These are phyloP conservation scores for Hemisphaericaspora xylanilytica DNA, from an alignment of 1,139 yeast genomes.

Conservation along the genomic window DNA sequence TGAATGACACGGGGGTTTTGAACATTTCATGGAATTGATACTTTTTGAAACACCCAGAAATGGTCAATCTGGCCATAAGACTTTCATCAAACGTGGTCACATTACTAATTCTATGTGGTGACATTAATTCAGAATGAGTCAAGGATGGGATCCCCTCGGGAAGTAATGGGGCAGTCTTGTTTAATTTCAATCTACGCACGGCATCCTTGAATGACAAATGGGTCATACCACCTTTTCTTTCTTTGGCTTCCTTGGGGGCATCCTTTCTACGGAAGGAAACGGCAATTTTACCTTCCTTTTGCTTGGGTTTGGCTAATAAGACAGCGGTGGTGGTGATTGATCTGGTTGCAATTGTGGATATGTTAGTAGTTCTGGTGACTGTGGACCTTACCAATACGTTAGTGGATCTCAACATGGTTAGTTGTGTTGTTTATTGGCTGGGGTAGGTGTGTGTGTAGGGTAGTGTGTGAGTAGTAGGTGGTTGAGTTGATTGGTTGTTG, in stretches of 20 bases:
- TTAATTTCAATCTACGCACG: slow-evolving; percentile 28
- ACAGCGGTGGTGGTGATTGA: slow-evolving; percentile 11
- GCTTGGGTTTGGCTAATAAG: slow-evolving; percentile 17
- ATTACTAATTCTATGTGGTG: slow-evolving; percentile 4
- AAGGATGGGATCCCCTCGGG: slow-evolving; percentile 15
- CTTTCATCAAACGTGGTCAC: slow-evolving; percentile 25
- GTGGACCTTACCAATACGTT: not conserved
- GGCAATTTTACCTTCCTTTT: slow-evolving; percentile 23
- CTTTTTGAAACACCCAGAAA: slow-evolving; percentile 58
- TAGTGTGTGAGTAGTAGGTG: too few relatives aligned
- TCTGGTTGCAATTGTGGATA: not conserved
- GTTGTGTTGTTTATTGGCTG: not conserved
- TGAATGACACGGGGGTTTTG: slow-evolving; percentile 53
- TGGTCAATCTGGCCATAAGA: slow-evolving; percentile 26
- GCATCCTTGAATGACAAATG: slow-evolving; percentile 43
- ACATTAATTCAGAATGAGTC: slow-evolving; percentile 10
- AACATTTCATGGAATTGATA: slow-evolving; percentile 66
- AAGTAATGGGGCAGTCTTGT: slow-evolving; percentile 5
- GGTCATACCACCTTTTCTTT: slow-evolving; percentile 45
- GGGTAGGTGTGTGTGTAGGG: too few relatives aligned
- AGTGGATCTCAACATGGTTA: slow-evolving; percentile 5
- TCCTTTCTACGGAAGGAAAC: slow-evolving; percentile 14
- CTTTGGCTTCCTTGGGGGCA: slow-evolving; percentile 16
- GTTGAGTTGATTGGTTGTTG: too few relatives aligned
- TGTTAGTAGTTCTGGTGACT: not conserved